Base-by-base conservation (phyloP, 106 monocot genomes). In the Dendrobium catenatum region DNA sequence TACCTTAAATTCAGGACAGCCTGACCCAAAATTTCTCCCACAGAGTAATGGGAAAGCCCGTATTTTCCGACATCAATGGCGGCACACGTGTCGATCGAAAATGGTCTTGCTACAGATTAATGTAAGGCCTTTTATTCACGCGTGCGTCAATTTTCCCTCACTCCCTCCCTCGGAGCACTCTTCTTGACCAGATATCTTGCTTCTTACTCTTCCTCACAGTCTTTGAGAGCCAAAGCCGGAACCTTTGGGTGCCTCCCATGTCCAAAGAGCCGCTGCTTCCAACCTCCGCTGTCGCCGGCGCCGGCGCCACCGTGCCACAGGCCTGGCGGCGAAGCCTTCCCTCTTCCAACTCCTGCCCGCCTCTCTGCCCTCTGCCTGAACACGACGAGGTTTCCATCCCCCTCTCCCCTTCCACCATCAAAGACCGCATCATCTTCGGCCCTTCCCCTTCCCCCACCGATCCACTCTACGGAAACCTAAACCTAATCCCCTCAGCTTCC, bases 381-480 rank as follows among this genome's bases (percentile, higher is more conserved):
- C 73, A 91, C 43, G 75, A 76, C 29, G 88, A 88, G 82, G 27
- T 89, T 40, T 76, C 80, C 66, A 19, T 80, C 80, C 88, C 82
- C 29, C 26, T 64, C 59, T 61, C 55, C 68, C 78, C 81, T 75
- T 80, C 87, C 15, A 80, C 81, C 76, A 59, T 87, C 84, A 89
- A 95, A 58, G 87, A 87, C 49, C 89, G 80, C 48, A 72, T 91
- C 78, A 94, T 91, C 83, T 90, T 90, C 85, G 91, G 91, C 77
- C 72, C 85, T 27, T 37, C 46, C 72, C 76, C 70, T 9, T 78
- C 80, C 4, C 77, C 78, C 22, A 16, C 74, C 16, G 37, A 55
- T 42, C 16, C 22, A 19, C 80, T 80, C 74, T 41, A 43, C 76
- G 76, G 19, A 42, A 31, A 77, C 31, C 80, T 59, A 37, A 78